Evolutionary conservation across 2,329 filamentous ascomycete genomes (phyloP), one percentile per base, ranked within the genome.

Genomic region (Claviceps purpurea): DNA sequence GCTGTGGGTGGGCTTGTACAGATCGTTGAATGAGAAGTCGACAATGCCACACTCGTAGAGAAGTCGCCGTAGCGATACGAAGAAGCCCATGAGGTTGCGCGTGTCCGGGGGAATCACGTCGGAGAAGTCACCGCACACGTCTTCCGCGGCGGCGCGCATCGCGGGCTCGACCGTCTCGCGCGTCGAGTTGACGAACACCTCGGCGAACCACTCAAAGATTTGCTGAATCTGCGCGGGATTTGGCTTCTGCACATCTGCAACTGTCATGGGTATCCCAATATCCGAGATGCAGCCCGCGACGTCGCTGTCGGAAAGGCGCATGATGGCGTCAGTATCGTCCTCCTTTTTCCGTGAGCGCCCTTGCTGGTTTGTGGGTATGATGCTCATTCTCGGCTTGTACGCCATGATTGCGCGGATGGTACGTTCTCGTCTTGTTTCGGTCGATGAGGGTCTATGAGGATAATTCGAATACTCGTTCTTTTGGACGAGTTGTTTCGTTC

Each of bases 201-300:
- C 90, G 54, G 89, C 90, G 60, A 98, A 93, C 85, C 89, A 95
- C 75, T 98, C 93, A 65, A 97, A 95, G 50, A 98, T 89, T 74
- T 93, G 89, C 69, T 98, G 93, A 51, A 97, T 90, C 63, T 95
- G 89, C 55, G 91, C 81, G 3, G 93, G 85, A 61, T 95, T 95
- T 5, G 93, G 93, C 65, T 96, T 97, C 61, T 91, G 83, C 42
- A 98, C 78, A 69, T 98, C 91, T 55, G 85, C 80, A 18, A 90
- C 75, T 39, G 81, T 86, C 68, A 97, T 96, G 30, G 81, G 83
- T 61, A 97, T 90, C 54, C 91, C 91, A 62, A 97, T 95, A 67
- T 97, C 93, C 62, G 85, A 93, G 72, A 98, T 96, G 69, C 93
- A 98, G 65, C 87, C 89, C 60, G 91, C 91, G 56, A 98, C 96